Evolutionary conservation across 2,329 filamentous ascomycete genomes (phyloP).

Genomic region (Fusarium hainanense): DNA sequence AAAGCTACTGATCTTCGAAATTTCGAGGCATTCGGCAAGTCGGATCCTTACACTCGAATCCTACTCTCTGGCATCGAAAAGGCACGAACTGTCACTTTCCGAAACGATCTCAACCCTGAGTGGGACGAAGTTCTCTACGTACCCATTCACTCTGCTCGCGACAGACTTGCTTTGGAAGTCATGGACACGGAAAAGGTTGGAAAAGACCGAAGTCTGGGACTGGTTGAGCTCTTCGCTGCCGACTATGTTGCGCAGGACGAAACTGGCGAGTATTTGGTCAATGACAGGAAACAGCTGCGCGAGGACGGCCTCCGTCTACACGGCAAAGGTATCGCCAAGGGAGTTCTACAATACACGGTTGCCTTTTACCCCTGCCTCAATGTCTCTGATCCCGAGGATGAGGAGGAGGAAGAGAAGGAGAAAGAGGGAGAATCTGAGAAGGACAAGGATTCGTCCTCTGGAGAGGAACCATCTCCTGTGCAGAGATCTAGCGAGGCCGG

Average conservation of each 20-base stretch:
- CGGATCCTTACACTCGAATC: constrained; percentile 92
- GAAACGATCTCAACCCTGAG: constrained; percentile 93
- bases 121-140: constrained; percentile 97
- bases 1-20: constrained; percentile 86
- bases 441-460: constrained; percentile 29
- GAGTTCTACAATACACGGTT: constrained; percentile 81
- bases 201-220: constrained; percentile 88
- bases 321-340: constrained; percentile 79
- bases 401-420: constrained; percentile 67
- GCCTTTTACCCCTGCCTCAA: constrained; percentile 93
- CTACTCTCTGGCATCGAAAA: constrained; percentile 91
- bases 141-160: constrained; percentile 84
- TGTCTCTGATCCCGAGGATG: constrained; percentile 88
- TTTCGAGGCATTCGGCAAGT: constrained; percentile 94
- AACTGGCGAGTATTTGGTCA: constrained; percentile 80
- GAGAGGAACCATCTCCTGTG: constrained; percentile 27
- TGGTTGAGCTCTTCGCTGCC: constrained; percentile 78
- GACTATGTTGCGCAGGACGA: constrained; percentile 85
- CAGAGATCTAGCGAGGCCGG: constrained; percentile 51
- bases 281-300: constrained; percentile 78
- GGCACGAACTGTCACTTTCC: constrained; percentile 91
- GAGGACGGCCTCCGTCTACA: constrained; percentile 78
- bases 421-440: constrained; percentile 42
- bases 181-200: constrained; percentile 96
- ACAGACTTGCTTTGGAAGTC: constrained; percentile 88